A percentile compares a stretch with the other conserved stretches of the same genome.
Evolutionary conservation across 148 eudicot genomes (phyloP).

Genomic region (Suaeda aralocaspica): DNA sequence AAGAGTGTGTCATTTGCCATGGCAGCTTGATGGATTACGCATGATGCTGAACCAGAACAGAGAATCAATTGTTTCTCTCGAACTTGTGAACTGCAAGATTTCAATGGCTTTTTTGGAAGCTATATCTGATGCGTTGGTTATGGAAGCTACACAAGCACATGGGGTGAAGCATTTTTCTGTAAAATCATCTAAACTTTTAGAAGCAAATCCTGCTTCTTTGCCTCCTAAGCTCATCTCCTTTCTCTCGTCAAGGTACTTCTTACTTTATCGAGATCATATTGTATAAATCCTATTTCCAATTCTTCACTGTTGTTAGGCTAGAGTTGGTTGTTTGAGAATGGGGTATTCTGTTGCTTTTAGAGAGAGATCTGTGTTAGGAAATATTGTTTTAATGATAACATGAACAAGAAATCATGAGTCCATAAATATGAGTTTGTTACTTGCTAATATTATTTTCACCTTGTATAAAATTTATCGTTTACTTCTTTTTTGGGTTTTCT

Average conservation of each 20-base stretch:
- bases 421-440: too few species aligned
- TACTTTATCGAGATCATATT: background rate
- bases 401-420: too few species aligned
- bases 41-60: slow-evolving; percentile 59
- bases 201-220: slow-evolving; percentile 30
- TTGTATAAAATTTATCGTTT: background rate
- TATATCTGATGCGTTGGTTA: slow-evolving; percentile 46
- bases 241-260: slow-evolving; percentile 51
- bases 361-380: too few species aligned
- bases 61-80: slow-evolving; percentile 54
- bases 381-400: too few species aligned
- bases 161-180: slow-evolving; percentile 62
- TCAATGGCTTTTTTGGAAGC: slow-evolving; percentile 48
- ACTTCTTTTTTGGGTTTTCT: background rate
- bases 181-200: slow-evolving; percentile 61
- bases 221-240: slow-evolving; percentile 50
- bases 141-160: slow-evolving; percentile 35
- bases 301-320: background rate
- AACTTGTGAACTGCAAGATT: slow-evolving; percentile 69
- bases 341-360: background rate
- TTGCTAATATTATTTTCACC: background rate
- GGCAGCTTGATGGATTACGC: slow-evolving; percentile 71
- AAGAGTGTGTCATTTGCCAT: slow-evolving; percentile 12
- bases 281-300: background rate
- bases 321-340: background rate